phyloP scores from a whole-genome alignment of 2,329 filamentous ascomycete species.

The Calonectria henricotiae region DNA sequence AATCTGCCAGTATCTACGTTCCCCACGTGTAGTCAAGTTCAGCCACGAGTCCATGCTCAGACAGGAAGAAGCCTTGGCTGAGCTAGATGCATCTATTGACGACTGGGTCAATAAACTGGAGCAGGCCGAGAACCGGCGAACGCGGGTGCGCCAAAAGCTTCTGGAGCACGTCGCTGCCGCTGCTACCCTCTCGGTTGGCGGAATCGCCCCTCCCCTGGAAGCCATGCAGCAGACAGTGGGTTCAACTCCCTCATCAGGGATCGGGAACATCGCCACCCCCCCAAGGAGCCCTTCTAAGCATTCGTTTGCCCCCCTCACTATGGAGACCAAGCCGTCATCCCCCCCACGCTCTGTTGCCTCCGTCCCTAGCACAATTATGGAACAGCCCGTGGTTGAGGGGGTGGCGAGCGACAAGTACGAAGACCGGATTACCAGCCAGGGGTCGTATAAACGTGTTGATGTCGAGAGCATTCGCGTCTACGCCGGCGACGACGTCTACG shows the following conservation, averaged over 20 bases:
- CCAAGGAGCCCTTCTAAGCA: constrained; percentile 73
- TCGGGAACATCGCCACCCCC: constrained; percentile 69
- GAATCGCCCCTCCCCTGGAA: constrained; percentile 57
- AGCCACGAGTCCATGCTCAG: constrained; percentile 83
- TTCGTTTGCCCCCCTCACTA: constrained; percentile 54
- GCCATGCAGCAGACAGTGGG: constrained; percentile 63
- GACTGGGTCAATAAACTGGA: constrained; percentile 88
- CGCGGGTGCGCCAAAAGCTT: constrained; percentile 83
- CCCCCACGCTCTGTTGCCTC: constrained; percentile 69
- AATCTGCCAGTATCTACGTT: constrained; percentile 84
- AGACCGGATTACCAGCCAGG: constrained; percentile 49
- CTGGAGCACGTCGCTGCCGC: constrained; percentile 87
- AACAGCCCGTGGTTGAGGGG: constrained; percentile 67
- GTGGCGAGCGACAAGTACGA: constrained; percentile 52
- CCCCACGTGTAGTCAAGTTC: constrained; percentile 79
- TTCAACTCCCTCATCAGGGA: constrained; percentile 56
- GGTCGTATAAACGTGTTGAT: constrained; percentile 58
- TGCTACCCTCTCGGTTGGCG: constrained; percentile 64
- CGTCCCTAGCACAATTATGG: constrained; percentile 71
- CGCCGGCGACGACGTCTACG: constrained; percentile 78
- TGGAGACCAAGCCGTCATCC: constrained; percentile 62
- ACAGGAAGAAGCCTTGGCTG: constrained; percentile 84
- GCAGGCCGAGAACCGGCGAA: constrained; percentile 83
- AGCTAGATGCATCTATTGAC: constrained; percentile 84
- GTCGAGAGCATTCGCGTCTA: constrained; percentile 80